These are phyloP conservation scores for Pilatotrama ljubarskyi DNA, from an alignment of 768 basidiomycete species.

Conservation along the genomic window DNA sequence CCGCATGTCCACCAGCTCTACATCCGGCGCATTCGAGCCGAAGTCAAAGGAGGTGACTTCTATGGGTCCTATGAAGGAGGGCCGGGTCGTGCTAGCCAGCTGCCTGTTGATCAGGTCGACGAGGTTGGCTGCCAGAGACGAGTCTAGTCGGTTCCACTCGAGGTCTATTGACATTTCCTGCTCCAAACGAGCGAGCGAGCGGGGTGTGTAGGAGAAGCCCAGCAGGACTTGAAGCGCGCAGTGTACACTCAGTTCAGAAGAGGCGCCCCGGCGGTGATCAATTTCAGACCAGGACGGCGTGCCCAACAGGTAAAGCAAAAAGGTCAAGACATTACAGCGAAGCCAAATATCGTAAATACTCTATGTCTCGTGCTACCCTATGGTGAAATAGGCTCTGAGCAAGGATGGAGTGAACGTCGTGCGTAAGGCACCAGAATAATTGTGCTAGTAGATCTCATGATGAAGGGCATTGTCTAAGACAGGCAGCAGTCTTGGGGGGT, in stretches of 20 bases:
- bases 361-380: constrained; percentile 20
- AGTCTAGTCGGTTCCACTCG: constrained; percentile 85
- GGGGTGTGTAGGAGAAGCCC: neutral
- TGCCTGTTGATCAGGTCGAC: constrained; percentile 79
- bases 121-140: constrained; percentile 65
- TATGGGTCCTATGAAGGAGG: constrained; percentile 94
- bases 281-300: too few relatives aligned
- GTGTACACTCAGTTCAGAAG: too few relatives aligned
- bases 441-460: constrained; percentile 19
- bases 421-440: constrained; percentile 10
- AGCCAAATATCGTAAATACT: constrained; percentile 20
- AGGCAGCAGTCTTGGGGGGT: constrained; percentile 5
- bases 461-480: constrained; percentile 15
- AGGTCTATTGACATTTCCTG: constrained; percentile 87
- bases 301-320: neutral
- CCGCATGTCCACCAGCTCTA: constrained; percentile 87
- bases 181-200: neutral
- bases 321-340: constrained; percentile 13
- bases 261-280: too few relatives aligned
- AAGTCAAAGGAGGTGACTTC: constrained; percentile 86
- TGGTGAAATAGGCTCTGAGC: neutral
- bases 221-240: too few relatives aligned
- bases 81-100: constrained; percentile 68
- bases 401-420: constrained; percentile 15
- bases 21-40: constrained; percentile 77